These are phyloP conservation scores for Mycena galopus DNA, from an alignment of 768 basidiomycete species.

Conservation along the genomic window DNA sequence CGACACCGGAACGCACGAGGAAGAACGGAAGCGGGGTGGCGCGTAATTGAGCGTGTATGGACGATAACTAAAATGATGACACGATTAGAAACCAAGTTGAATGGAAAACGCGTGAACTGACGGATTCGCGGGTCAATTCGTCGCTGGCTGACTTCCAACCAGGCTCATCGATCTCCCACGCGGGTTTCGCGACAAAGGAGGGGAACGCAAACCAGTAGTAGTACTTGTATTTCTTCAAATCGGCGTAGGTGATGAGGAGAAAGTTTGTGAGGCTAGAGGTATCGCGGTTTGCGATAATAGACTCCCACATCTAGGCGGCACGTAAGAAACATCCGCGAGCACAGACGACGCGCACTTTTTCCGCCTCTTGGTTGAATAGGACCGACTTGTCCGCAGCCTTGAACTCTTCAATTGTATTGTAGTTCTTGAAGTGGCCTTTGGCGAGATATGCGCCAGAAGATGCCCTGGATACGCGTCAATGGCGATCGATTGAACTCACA, in stretches of 20 bases:
- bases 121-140: slow-evolving; percentile 58
- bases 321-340: slow-evolving; percentile 1
- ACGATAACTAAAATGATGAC: slow-evolving; percentile 55
- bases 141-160: slow-evolving; percentile 70
- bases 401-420: slow-evolving; percentile 98
- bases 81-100: background rate
- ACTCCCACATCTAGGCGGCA: slow-evolving; percentile 74
- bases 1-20: slow-evolving; percentile 60
- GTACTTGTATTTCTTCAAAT: slow-evolving; percentile 98
- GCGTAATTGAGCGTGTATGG: slow-evolving; percentile 65
- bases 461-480: slow-evolving; percentile 48
- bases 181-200: slow-evolving; percentile 88
- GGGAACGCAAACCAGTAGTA: slow-evolving; percentile 99
- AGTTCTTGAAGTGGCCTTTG: slow-evolving; percentile 88
- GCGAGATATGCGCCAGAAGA: slow-evolving; percentile 65
- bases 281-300: slow-evolving; percentile 65
- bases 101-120: slow-evolving; percentile 36
- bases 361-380: slow-evolving; percentile 81
- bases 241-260: slow-evolving; percentile 93
- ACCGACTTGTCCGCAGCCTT: slow-evolving; percentile 89
- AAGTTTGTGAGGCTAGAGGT: slow-evolving; percentile 78
- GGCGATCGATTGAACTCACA: slow-evolving; percentile 15
- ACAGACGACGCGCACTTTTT: slow-evolving; percentile 65
- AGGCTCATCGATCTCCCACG: slow-evolving; percentile 82
- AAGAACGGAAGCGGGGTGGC: slow-evolving; percentile 67